Evolutionary conservation across 208 protist genomes (phyloP).

Genomic region (Leptomonas seymouri): DNA sequence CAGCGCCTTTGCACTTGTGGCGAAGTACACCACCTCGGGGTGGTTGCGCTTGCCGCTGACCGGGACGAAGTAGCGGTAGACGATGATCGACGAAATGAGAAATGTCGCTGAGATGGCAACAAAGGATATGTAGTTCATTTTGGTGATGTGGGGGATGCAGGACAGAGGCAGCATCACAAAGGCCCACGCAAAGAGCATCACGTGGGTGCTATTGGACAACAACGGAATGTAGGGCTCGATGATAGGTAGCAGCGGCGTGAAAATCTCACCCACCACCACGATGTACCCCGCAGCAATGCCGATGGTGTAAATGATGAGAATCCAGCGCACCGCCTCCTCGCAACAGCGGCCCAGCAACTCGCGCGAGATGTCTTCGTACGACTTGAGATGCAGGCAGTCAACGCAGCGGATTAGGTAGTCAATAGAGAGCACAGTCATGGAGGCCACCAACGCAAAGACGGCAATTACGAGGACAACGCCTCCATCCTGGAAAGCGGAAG

Average conservation of each 20-base stretch:
- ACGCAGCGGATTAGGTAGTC: conserved; percentile 80
- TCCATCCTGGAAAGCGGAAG: conserved; percentile 61
- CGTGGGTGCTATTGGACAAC: conserved; percentile 37
- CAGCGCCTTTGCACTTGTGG: conserved; percentile 38
- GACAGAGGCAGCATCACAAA: conserved; percentile 71
- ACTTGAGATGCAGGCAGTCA: conserved; percentile 55
- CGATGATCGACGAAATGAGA: conserved; percentile 64
- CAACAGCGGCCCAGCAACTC: conserved; percentile 66
- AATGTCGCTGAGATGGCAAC: conserved; percentile 68
- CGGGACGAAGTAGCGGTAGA: conserved; percentile 70
- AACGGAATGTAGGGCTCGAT: conserved; percentile 53
- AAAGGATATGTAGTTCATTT: conserved; percentile 59
- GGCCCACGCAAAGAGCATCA: conserved; percentile 64
- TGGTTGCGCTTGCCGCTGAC: conserved; percentile 15
- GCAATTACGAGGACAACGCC: conserved; percentile 55
- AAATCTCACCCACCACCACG: conserved; percentile 76
- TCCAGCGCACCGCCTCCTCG: conserved; percentile 71
- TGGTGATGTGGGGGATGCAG: conserved; percentile 59
- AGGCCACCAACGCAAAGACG: conserved; percentile 46
- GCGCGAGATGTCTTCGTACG: conserved; percentile 82
- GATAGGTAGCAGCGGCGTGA: conserved; percentile 58
- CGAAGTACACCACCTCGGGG: conserved; percentile 30
- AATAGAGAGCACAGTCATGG: conserved; percentile 69
- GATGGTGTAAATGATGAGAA: conserved; percentile 73
- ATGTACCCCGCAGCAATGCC: conserved; percentile 79